A percentile compares a stretch with the other conserved stretches of the same genome.
Evolutionary conservation across 2,329 filamentous ascomycete genomes (phyloP).

Genomic region (Arthrinium puccinioides): DNA sequence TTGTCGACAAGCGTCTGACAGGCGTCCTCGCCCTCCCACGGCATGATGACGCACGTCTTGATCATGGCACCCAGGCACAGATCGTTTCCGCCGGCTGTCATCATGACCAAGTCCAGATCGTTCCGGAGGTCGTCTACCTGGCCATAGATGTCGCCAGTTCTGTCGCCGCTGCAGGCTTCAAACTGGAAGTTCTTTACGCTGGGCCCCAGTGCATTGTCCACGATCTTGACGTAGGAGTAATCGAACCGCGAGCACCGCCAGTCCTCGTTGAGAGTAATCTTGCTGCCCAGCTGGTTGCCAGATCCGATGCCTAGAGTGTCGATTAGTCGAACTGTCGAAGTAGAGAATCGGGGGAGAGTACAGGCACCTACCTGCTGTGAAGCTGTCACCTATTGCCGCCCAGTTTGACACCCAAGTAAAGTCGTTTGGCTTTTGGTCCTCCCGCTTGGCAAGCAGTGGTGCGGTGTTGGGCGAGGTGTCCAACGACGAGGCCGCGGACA

Average conservation of each 20-base stretch:
- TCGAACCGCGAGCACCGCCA: conserved; percentile 12
- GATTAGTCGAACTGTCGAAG: too few species aligned
- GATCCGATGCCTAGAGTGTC: too few species aligned
- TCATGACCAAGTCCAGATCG: conserved; percentile 23
- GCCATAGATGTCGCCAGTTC: conserved; percentile 17
- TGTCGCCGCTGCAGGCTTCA: conserved; percentile 19
- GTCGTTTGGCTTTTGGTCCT: background rate
- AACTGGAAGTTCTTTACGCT: conserved; percentile 20
- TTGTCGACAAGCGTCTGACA: conserved; percentile 15
- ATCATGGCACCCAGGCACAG: conserved; percentile 22
- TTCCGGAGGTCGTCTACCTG: conserved; percentile 17
- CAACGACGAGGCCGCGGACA: too few species aligned
- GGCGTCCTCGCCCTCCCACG: conserved; percentile 7
- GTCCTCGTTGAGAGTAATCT: background rate
- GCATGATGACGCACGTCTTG: conserved; percentile 13
- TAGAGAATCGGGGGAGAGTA: too few species aligned
- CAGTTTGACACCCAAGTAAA: conserved; percentile 11
- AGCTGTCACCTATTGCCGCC: conserved; percentile 14
- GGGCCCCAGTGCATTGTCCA: conserved; percentile 9
- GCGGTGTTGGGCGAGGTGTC: too few species aligned
- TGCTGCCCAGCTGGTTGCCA: conserved; percentile 6
- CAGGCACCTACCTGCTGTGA: conserved; percentile 18
- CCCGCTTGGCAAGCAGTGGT: background rate
- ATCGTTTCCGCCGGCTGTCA: conserved; percentile 31
- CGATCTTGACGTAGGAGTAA: conserved; percentile 10